phyloP scores from a whole-genome alignment of 2,329 filamentous ascomycete species.

The Rutstroemia sp. region DNA sequence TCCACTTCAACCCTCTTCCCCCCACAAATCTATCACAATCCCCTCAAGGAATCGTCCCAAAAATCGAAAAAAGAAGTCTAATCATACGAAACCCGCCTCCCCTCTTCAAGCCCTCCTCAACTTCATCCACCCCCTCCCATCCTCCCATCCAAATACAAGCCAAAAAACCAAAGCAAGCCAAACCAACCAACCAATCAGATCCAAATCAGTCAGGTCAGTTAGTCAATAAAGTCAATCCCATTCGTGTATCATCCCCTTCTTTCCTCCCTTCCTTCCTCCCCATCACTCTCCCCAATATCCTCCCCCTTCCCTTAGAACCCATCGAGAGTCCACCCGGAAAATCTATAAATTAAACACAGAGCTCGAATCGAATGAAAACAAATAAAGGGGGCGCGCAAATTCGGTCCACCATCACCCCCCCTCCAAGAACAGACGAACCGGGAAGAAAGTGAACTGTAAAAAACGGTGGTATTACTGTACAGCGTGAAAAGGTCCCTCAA shows the following conservation, averaged over 20 bases:
- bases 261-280: neutral
- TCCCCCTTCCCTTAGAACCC: neutral
- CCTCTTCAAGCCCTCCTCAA: neutral
- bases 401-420: no score
- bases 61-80: neutral
- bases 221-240: conserved; percentile 9
- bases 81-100: neutral
- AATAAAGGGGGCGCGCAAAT: no score
- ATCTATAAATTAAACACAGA: conserved; percentile 1
- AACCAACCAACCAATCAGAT: neutral
- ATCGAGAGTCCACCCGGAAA: neutral
- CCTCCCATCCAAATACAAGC: conserved; percentile 6
- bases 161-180: conserved; percentile 3
- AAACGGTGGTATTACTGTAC: conserved; percentile 8
- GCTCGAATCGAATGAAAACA: neutral
- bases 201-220: conserved; percentile 8
- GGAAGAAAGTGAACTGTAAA: neutral
- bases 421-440: neutral
- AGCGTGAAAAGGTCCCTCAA: conserved; percentile 1
- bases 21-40: no score
- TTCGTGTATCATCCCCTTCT: conserved; percentile 1
- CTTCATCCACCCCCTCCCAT: neutral
- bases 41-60: neutral
- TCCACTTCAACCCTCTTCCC: no score
- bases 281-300: neutral